Evolutionary conservation across 805 yeast genomes (phyloP), one percentile per base, ranked within the genome.

Genomic region (Pichia membranifaciens): DNA sequence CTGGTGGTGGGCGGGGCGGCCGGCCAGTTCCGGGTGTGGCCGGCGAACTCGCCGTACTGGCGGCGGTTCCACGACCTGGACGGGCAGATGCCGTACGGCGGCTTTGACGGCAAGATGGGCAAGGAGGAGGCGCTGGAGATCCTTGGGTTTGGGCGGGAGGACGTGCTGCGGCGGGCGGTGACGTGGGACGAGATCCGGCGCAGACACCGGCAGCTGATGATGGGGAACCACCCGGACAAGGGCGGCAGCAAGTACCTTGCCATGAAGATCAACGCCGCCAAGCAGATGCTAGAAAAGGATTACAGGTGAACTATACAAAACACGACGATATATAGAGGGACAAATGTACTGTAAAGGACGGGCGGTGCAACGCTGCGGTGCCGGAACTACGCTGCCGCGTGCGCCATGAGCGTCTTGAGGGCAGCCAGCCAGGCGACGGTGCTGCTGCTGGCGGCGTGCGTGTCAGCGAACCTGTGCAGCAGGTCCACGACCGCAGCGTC

Each of bases 231-330:
- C 61, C 96, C 96, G 1, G 96, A 87, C 64, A 79, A 84, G 56
- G 96, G 96, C 3, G 96, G 96, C 2, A 82, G 90, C 40, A 80
- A 87, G 17, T 84, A 75, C 54, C 58, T 87, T 52, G 93, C 96
- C 22, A 81, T 87, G 64, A 88, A 87, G 68, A 84, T 88, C 43
- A 87, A 88, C 59, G 87, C 82, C 62, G 96, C 96, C 31, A 89
- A 85, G 63, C 90, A 81, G 45, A 70, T 86, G 39, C 72, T 87
- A 56, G 93, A 87, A 56, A 79, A 81, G 65, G 49, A 41, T 15
- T 41, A 23, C 23, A 45, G 40, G 22, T 12, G 29, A 23, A 7
- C n/a, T 33, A 7, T 33, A 40, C 31, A 34, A 18, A 22, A 20
- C 12, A 21, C 17, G 37, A 28, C 21, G 22, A n/a, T 17, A 18